Evolutionary conservation across 345 rosid species (phyloP).

Genomic region (Linum trigynum): DNA sequence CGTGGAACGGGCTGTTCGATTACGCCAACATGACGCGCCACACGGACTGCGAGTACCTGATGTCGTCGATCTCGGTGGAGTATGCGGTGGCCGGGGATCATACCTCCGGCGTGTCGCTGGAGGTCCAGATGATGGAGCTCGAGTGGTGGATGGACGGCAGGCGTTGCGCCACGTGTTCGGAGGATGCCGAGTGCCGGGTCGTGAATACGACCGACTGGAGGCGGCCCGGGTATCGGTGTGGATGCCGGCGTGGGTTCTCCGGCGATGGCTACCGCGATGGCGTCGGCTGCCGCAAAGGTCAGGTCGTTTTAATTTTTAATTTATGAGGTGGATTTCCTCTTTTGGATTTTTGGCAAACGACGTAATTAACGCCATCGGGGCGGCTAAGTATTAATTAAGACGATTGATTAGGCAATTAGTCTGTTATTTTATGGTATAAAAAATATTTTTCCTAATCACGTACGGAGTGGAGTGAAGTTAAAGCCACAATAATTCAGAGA

Average conservation of each 20-base stretch:
- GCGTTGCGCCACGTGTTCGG: not conserved
- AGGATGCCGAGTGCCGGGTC: not conserved
- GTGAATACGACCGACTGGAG: not conserved
- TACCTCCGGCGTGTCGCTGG: not conserved
- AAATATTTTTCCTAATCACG: no score
- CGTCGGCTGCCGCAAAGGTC: not conserved
- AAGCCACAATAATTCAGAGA: no score
- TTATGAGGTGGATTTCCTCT: not conserved
- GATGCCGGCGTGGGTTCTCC: not conserved
- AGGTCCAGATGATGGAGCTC: not conserved
- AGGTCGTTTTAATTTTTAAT: not conserved
- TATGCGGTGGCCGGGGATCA: not conserved
- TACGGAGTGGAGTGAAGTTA: no score
- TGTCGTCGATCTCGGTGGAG: not conserved
- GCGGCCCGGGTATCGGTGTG: not conserved
- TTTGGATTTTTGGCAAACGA: not conserved
- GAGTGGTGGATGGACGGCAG: not conserved
- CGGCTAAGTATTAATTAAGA: no score
- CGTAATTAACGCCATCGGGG: not conserved
- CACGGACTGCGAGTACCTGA: not conserved
- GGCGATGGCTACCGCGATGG: not conserved
- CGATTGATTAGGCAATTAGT: no score
- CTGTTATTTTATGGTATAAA: no score
- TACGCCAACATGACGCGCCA: not conserved
- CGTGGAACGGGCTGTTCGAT: not conserved